Base-by-base conservation (phyloP, 805 yeast species). In the Komagataella kurtzmanii region DNA sequence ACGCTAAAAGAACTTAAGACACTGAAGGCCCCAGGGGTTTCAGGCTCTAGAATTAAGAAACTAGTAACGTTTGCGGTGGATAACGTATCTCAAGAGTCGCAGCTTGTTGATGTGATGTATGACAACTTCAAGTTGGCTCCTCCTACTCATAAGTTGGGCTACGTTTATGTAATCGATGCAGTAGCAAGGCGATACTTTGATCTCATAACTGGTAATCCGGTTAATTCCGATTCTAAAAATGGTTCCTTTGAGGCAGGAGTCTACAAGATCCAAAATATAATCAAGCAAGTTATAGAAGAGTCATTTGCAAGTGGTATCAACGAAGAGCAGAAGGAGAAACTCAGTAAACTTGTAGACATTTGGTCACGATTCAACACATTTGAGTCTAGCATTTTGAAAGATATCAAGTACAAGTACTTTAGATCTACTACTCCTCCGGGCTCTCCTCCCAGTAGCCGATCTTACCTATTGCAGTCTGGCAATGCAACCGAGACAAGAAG, bases 1-100 rank as follows among this genome's bases (percentile, higher is more conserved):
- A 69, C 71, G 36, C 65, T 77, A 53, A 72, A 71, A 56, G 81
- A 77, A 61, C 63, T 79, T 51, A 71, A 76, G 24, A 72, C 76
- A 5, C 68, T 85, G 59, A 84, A 83, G 67, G 79, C 96, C 14
- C 91, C 91, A 12, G 98, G 99, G 54, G 93, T 91, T 51, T 89
- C 97, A 24, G 98, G 98, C 47, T 81, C 96, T 52, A 88, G 97
- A 71, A 93, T 91, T 67, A 87, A 87, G 66, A 82, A 82, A 61
- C 72, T 90, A 63, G 86, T 91, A 48, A 85, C 86, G 53, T 65
- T 86, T 55, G 95, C 96, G 53, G 73, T 83, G 54, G 77, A 76
- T 57, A 79, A 88, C 65, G 84, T 85, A 52, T 67, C 62, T 54
- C 63, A 64, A 45, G 69, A 66, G 57, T 72, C 83, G 23, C 72